Conservation (phyloP, 2,329 filamentous ascomycete genomes). For the Phaeophleospora eucalypticola region DNA sequence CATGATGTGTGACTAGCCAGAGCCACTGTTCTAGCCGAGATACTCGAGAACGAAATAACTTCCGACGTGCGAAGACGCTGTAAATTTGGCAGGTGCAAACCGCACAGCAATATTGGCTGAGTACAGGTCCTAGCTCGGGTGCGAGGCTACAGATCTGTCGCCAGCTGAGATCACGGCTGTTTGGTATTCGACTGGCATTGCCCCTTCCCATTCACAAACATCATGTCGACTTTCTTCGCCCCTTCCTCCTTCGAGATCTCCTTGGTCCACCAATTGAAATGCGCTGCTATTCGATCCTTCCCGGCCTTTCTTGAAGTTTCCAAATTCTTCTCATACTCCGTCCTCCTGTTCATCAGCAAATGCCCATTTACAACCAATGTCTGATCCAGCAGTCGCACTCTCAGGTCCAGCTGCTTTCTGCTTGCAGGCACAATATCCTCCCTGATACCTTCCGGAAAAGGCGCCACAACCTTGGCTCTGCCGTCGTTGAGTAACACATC, state of each 20-base stretch:
- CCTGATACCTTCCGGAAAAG: slow-evolving; percentile 10
- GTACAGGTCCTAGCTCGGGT: no score
- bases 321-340: slow-evolving; percentile 4
- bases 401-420: background rate
- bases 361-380: slow-evolving; percentile 14
- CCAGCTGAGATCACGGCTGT: no score
- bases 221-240: slow-evolving; percentile 6
- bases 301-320: background rate
- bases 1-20: no score
- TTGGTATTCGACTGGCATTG: background rate
- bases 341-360: slow-evolving; percentile 9
- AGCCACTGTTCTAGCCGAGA: no score
- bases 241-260: slow-evolving; percentile 9
- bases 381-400: slow-evolving; percentile 14
- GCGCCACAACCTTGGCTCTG: slow-evolving; percentile 6
- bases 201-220: slow-evolving; percentile 3
- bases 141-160: no score
- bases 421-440: slow-evolving; percentile 5
- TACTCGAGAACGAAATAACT: no score
- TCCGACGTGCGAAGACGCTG: no score
- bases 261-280: slow-evolving; percentile 13
- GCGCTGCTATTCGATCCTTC: slow-evolving; percentile 6
- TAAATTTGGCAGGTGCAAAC: no score
- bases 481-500: slow-evolving; percentile 17
- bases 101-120: no score